Conservation (phyloP, 106 monocot species). For the Phalaenopsis aphrodite region DNA sequence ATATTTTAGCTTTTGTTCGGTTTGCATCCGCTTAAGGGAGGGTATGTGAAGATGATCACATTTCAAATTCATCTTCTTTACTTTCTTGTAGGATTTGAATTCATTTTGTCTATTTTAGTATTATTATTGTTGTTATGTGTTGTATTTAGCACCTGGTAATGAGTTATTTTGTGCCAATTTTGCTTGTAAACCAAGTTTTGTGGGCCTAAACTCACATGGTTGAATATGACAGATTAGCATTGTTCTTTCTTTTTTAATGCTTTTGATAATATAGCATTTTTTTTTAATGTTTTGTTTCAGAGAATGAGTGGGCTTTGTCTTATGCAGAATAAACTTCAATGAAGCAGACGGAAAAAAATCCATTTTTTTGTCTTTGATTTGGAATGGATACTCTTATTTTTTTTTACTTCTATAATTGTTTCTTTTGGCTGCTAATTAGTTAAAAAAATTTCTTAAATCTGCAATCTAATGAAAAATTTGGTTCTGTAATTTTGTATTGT, state of each 20-base stretch:
- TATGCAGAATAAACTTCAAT: not conserved
- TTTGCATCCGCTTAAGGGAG: too few relatives aligned
- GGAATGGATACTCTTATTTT: not conserved
- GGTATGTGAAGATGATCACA: too few relatives aligned
- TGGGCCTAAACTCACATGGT: slow-evolving; percentile 6
- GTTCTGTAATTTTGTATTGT: not conserved
- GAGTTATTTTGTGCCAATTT: not conserved
- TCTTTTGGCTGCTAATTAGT: not conserved
- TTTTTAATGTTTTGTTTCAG: not conserved
- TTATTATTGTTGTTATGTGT: not conserved
- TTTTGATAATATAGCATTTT: not conserved
- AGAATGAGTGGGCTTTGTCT: not conserved
- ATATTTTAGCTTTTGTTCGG: not conserved
- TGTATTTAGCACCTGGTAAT: not conserved
- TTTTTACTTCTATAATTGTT: not conserved
- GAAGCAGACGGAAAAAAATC: not conserved
- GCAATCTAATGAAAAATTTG: too few relatives aligned
- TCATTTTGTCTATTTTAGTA: not conserved
- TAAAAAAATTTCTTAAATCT: not conserved
- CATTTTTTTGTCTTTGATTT: not conserved
- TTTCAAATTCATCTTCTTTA: not conserved
- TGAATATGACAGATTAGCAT: not conserved
- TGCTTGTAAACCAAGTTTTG: not conserved
- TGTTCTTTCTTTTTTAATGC: not conserved
- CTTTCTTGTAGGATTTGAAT: not conserved